These are phyloP conservation scores for Poa annua DNA, from an alignment of 176 grass and related monocot species.

Conservation along the genomic window DNA sequence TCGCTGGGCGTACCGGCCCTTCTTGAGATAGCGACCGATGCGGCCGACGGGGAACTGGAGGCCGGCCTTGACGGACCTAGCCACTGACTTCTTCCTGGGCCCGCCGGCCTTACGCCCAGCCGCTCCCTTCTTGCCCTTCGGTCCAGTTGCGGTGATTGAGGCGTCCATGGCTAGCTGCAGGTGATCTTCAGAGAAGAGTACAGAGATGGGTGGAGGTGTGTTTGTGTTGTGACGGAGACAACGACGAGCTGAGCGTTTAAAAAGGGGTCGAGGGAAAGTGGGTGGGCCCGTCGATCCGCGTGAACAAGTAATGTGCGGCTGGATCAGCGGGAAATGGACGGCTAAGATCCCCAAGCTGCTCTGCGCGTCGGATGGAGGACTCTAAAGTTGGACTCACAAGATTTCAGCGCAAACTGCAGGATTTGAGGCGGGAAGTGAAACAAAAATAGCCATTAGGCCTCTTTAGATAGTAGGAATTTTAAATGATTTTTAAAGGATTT, in stretches of 20 bases:
- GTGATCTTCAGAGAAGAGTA: neutral
- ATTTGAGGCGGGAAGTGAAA: no score
- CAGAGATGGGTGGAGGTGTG: neutral
- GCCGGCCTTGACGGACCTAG: constrained; percentile 63
- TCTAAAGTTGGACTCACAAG: no score
- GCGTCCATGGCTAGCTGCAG: constrained; percentile 32
- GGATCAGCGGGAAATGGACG: neutral
- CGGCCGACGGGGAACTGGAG: constrained; percentile 84
- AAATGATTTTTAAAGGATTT: no score
- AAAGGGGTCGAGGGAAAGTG: neutral
- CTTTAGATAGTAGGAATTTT: no score
- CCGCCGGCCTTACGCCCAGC: constrained; percentile 52
- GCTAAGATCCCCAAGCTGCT: neutral
- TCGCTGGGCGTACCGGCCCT: constrained; percentile 67
- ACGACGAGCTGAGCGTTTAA: neutral
- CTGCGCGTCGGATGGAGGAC: no score
- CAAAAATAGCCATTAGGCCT: no score
- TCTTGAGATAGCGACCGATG: constrained; percentile 70
- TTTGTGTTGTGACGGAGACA: accelerated
- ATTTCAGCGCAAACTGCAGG: no score
- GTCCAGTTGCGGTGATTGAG: neutral
- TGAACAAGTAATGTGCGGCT: neutral
- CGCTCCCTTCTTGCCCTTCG: constrained; percentile 58
- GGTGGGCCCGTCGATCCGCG: constrained; percentile 54
- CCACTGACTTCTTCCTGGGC: constrained; percentile 55